phyloP scores from a whole-genome alignment of 306 rosid species.

The Glycine latifolia region DNA sequence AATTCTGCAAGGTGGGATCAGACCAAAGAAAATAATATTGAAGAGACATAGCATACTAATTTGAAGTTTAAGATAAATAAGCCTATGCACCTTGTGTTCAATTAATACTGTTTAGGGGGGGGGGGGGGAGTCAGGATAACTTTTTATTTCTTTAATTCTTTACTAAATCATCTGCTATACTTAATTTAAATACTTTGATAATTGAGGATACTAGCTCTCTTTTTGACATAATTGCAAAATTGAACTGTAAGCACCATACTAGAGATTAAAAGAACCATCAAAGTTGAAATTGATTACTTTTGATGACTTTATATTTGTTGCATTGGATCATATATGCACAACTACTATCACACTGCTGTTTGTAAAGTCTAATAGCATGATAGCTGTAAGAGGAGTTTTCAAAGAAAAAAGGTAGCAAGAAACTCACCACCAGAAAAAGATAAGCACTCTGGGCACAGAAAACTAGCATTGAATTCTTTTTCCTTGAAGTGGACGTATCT shows the following conservation, averaged over 20 bases:
- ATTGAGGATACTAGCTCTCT: background rate
- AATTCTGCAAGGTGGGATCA: slow-evolving; percentile 10
- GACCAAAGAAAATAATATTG: slow-evolving; percentile 5
- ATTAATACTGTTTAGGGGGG: slow-evolving; percentile 20
- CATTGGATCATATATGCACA: slow-evolving; percentile 20
- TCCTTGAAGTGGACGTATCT: slow-evolving; percentile 60
- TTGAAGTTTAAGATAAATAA: slow-evolving; percentile 23
- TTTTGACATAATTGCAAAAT: background rate
- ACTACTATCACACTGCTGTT: background rate
- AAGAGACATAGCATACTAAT: slow-evolving; percentile 24
- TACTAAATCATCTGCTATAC: slow-evolving; percentile 14
- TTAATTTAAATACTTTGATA: background rate
- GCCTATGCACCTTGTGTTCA: background rate
- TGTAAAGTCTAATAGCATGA: slow-evolving; percentile 36
- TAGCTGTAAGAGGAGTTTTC: background rate
- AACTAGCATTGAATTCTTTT: slow-evolving; percentile 76
- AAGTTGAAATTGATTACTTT: background rate
- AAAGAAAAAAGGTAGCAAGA: slow-evolving; percentile 12
- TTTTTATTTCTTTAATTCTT: slow-evolving; percentile 18
- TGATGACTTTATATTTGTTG: slow-evolving; percentile 2
- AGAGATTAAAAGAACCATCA: slow-evolving; percentile 4
- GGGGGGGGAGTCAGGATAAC: background rate
- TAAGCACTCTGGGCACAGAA: slow-evolving; percentile 70
- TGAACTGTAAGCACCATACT: slow-evolving; percentile 2
- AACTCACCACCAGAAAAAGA: slow-evolving; percentile 69